Base-by-base conservation (phyloP, 192 early-diverging fungal genomes). In the Backusella westeae region DNA sequence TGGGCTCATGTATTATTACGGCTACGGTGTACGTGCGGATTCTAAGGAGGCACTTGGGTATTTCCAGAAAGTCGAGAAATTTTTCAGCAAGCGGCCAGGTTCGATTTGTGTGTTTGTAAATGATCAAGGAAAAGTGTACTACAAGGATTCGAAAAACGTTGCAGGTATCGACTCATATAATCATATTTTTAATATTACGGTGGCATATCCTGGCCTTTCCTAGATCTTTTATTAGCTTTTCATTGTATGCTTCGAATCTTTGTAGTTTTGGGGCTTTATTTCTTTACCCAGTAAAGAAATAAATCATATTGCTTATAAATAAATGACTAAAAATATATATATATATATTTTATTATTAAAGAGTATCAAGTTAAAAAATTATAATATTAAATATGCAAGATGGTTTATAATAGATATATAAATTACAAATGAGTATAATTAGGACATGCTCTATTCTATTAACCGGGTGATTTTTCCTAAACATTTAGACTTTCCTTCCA, bases 401-500 rank as follows among this genome's bases (percentile, higher is more conserved):
- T 63, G 23, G 1, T 63, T 23, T 12, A 63, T 26, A 29, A 63
- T 63, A 63, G 29, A 29, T 63, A 63, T 29, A 49, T n/a, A 49
- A 12, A n/a, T 49, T 49, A 63, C 56, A 63, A 4, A 29, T 63
- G 23, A 19, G 10, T 63, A 12, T 63, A 63, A 5, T 63, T 12
- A 63, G 4, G 21, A 12, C 4, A 63, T 63, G 56, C 23, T 63
- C 21, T 63, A 63, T 7, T 63, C 26, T 63, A 75, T 75, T 72
- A 86, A 76, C 3, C 76, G 75, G 1, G 87, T 81, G 10, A 94
- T 85, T 72, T 88, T 88, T 14, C 93, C 93, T 1, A 94, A 82
- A 71, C 93, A 93, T 75, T 92, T 94, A 35, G 89, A 84, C 23
- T 84, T 74, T n/a, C 85, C 90, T 72, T 89, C 83, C 67, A 88